phyloP scores from a whole-genome alignment of 805 yeast species.

The Metschnikowia anglica region DNA sequence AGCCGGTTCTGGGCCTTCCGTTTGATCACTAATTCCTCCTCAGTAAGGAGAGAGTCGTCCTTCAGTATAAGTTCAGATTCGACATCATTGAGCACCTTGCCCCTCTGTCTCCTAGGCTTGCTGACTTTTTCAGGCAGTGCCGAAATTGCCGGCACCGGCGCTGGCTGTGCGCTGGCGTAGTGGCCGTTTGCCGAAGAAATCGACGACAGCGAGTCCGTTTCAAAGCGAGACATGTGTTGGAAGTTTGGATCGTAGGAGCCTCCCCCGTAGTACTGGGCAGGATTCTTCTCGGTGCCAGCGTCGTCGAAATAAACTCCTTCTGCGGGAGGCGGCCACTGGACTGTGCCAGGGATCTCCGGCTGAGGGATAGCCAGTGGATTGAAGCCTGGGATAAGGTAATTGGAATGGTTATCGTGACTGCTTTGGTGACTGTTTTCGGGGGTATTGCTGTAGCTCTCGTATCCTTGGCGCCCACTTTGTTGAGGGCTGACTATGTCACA shows the following conservation, averaged over 20 bases:
- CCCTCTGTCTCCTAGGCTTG: conserved; percentile 5
- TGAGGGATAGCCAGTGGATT: conserved; percentile 3
- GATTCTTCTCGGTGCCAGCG: neutral
- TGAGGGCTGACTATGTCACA: conserved; percentile 10
- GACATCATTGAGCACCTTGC: conserved; percentile 26
- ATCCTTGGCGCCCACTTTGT: no score
- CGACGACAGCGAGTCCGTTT: conserved; percentile 13
- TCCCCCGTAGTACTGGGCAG: neutral
- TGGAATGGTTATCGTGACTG: no score
- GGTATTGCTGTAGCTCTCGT: no score
- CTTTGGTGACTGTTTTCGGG: no score
- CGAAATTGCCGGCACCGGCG: no score
- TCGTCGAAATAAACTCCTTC: conserved; percentile 3
- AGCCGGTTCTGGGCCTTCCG: conserved; percentile 81
- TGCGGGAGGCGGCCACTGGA: conserved; percentile 10
- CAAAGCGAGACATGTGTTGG: neutral
- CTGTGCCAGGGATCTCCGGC: neutral
- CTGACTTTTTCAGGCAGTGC: neutral
- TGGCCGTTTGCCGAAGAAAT: conserved; percentile 7
- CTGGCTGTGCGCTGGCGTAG: no score
- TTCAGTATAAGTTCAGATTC: conserved; percentile 37
- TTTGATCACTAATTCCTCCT: conserved; percentile 48
- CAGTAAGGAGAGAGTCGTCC: conserved; percentile 40
- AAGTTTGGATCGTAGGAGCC: neutral
- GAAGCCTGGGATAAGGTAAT: conserved; percentile 7